A percentile compares a stretch with the other conserved stretches of the same genome.
Conservation (phyloP, 768 basidiomycete species). For the Suillus sp. region DNA sequence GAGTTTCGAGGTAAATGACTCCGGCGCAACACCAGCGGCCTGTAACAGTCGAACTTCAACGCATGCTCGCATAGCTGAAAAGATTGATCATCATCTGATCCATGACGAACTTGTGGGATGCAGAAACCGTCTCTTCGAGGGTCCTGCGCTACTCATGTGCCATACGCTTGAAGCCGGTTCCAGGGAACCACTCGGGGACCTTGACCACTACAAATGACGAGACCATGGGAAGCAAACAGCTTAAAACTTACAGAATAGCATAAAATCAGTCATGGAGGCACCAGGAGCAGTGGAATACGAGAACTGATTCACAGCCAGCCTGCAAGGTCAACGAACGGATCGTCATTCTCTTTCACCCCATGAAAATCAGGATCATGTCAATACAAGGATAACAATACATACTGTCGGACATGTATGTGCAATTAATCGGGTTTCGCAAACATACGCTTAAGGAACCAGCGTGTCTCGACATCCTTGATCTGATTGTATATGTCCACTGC, state of each 20-base stretch:
- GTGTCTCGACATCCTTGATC: slow-evolving; percentile 44
- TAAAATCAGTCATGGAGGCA: slow-evolving; percentile 49
- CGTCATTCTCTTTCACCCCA: slow-evolving; percentile 51
- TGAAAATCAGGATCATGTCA: background rate
- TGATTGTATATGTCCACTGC: slow-evolving; percentile 36
- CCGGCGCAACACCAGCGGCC: slow-evolving; percentile 50
- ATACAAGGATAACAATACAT: slow-evolving; percentile 13
- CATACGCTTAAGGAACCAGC: slow-evolving; percentile 43
- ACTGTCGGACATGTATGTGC: slow-evolving; percentile 43
- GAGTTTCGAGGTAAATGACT: slow-evolving; percentile 57
- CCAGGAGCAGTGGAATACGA: slow-evolving; percentile 50
- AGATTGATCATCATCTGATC: slow-evolving; percentile 53
- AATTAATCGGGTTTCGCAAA: slow-evolving; percentile 40
- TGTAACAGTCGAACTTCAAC: slow-evolving; percentile 26
- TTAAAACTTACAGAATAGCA: slow-evolving; percentile 41
- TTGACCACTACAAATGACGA: slow-evolving; percentile 35
- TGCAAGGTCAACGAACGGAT: slow-evolving; percentile 53
- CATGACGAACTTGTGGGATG: no score
- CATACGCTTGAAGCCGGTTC: slow-evolving; percentile 52
- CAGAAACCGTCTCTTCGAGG: slow-evolving; percentile 57
- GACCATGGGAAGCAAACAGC: background rate
- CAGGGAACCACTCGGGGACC: slow-evolving; percentile 60
- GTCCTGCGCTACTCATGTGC: slow-evolving; percentile 58
- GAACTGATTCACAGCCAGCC: slow-evolving; percentile 56
- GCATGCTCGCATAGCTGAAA: background rate